Base-by-base conservation (phyloP, 2,329 filamentous ascomycete genomes). In the Leptographium radiaticola region DNA sequence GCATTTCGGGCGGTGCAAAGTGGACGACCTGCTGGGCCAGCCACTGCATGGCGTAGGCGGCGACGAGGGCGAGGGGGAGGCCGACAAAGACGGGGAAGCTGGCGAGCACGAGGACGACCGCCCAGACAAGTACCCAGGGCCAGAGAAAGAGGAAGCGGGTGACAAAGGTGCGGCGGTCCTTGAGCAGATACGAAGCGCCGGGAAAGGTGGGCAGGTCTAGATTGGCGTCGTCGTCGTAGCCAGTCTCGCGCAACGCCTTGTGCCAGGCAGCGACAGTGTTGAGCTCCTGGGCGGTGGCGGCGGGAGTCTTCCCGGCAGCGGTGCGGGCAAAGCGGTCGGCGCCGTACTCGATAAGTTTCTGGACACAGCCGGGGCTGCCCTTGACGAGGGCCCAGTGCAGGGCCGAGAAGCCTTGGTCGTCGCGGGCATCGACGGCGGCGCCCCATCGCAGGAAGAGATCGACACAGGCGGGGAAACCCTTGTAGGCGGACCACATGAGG, bases 401-500 rank as follows among this genome's bases (percentile, higher is more conserved):
- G 5, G 93, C 89, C 0, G 91, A 95, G 67, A 97, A 93, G 33
- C 91, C 91, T 61, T 90, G 86, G 65, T 96, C 89, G 63, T 98
- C 93, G 34, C 79, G 82, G 38, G 88, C 85, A 68, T 95, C 89
- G 10, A 96, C 89, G 65, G 89, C 93, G 40, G 93, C 93, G 52
- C 93, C 94, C 89, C 93, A 98, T 61, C 89, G 83, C 56, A 98
- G 71, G 60, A 95, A 91, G 45, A 97, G 69, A 65, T 97, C 93
- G 49, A 97, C 91, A 62, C 89, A 95, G 48, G 86, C 83, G 0
- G 91, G 88, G 66, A 85, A 96, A 39, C 94, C 93, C 70, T 98
- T 98, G 73, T 98, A 98, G 16, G 91, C 91, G 18, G 93, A 89
- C 93, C 93, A 98, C 93, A 98, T 98, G 57, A 98, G 76, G 57